Evolutionary conservation across 805 yeast species (phyloP), one percentile per base, ranked within the genome.

Genomic region (Candida maltosa): DNA sequence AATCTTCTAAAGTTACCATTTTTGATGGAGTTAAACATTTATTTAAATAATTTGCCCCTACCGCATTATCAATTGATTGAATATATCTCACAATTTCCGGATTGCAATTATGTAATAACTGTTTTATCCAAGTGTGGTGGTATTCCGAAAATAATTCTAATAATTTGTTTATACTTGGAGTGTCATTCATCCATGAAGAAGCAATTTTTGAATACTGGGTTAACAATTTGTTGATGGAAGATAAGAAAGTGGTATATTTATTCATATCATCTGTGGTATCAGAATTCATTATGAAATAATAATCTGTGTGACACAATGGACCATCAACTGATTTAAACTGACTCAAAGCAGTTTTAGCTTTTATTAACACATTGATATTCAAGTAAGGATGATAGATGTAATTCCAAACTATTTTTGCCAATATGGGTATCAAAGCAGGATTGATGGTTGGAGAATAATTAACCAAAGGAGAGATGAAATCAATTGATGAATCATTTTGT

Each of bases 271-370:
- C 32, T 10, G 11, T 27, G 6, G 11, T n/a, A 11, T 9, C 10
- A 14, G 38, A 16, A 34, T 34, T 29, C 30, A 29, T 25, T 3
- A 34, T 24, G 20, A 34, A 25, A 12, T 29, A 34, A 7, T 20
- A 34, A 6, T 34, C 38, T 2, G 38, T 34, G 12, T 34, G 29
- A 19, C 19, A 22, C 9, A 34, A 29, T 20, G 19, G 25, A 11
- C 25, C 12, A 11, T 17, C 11, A 7, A 15, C 7, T 7, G 29
- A 26, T 11, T 10, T 17, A 11, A 26, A 26, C 7, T 7, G 7
- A 17, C 11, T 17, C 7, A 15, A 26, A 8, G 16, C 17, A 26
- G 10, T 17, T 7, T 8, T 26, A 11, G 7, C 10, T 17, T 26
- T 7, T 8, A 26, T 7, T 17, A 26, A 26, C 10, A 17, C 11